A percentile compares a stretch with the other conserved stretches of the same genome.
phyloP scores from a whole-genome alignment of 129 eudicot genomes.

The Ambrosia trifida region DNA sequence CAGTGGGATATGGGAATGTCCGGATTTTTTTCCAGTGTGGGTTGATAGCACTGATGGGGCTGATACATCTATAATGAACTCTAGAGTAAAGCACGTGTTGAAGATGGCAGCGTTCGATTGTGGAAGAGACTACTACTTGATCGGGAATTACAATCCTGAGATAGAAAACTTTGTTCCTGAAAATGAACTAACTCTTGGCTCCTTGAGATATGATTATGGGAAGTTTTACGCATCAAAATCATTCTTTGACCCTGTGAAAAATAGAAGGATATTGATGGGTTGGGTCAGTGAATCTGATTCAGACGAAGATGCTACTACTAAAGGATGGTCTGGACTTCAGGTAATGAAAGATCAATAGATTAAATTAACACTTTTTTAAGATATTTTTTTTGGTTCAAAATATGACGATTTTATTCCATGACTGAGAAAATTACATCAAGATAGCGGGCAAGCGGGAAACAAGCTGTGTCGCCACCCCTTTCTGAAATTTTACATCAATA shows the following conservation, averaged over 20 bases:
- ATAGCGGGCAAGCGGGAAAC: too few species aligned
- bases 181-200: slow-evolving; percentile 18
- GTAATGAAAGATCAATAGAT: slow-evolving; percentile 26
- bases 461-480: too few species aligned
- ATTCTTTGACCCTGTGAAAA: slow-evolving; percentile 49
- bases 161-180: slow-evolving; percentile 45
- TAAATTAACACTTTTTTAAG: neutral
- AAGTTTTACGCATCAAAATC: slow-evolving; percentile 70
- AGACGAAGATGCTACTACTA: slow-evolving; percentile 20
- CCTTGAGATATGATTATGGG: slow-evolving; percentile 64
- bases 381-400: too few species aligned
- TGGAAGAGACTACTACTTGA: slow-evolving; percentile 45
- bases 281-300: slow-evolving; percentile 58
- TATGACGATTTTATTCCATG: too few species aligned
- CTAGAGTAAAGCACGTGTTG: slow-evolving; percentile 50
- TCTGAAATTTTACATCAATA: too few species aligned
- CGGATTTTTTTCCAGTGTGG: slow-evolving; percentile 65
- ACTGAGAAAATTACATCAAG: too few species aligned
- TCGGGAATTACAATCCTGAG: slow-evolving; percentile 45
- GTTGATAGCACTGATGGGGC: slow-evolving; percentile 36
- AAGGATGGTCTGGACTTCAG: slow-evolving; percentile 72
- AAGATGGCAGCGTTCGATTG: slow-evolving; percentile 47
- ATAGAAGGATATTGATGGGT: slow-evolving; percentile 63
- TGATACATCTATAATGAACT: slow-evolving; percentile 38
- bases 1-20: slow-evolving; percentile 70